phyloP scores from a whole-genome alignment of 2,329 filamentous ascomycete species.

The Nemania abortiva region DNA sequence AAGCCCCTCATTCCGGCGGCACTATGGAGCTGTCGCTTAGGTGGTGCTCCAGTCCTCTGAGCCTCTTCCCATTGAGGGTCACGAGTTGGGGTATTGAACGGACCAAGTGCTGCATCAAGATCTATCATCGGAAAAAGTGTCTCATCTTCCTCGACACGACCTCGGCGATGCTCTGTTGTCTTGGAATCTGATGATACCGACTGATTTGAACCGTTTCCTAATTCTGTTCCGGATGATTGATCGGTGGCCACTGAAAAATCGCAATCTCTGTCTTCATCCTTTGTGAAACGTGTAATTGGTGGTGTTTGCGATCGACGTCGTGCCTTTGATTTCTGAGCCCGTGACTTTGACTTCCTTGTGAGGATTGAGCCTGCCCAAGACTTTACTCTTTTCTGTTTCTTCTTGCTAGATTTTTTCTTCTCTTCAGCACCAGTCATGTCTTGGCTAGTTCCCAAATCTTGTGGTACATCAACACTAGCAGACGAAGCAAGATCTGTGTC shows the following conservation, averaged over 20 bases:
- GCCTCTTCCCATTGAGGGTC: constrained; percentile 76
- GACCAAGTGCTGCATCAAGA: constrained; percentile 90
- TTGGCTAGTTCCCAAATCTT: constrained; percentile 36
- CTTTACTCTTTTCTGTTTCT: constrained; percentile 80
- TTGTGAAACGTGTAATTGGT: constrained; percentile 53
- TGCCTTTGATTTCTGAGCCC: constrained; percentile 58
- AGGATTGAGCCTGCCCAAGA: constrained; percentile 77
- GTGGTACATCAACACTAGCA: constrained; percentile 53
- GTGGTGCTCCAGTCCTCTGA: constrained; percentile 67
- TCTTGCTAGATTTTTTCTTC: constrained; percentile 56
- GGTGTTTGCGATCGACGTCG: constrained; percentile 61
- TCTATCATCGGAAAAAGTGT: constrained; percentile 86
- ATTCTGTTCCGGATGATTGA: constrained; percentile 53
- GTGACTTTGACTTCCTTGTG: constrained; percentile 69
- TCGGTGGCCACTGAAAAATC: constrained; percentile 46
- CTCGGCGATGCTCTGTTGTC: constrained; percentile 53
- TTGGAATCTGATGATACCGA: constrained; percentile 53
- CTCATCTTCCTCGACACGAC: constrained; percentile 67
- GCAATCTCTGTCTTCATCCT: constrained; percentile 47
- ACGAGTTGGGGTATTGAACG: constrained; percentile 83
- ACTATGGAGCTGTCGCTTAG: constrained; percentile 80
- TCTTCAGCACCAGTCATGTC: constrained; percentile 39
- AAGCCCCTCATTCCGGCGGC: constrained; percentile 78
- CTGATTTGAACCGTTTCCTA: constrained; percentile 56
- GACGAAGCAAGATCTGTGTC: constrained; percentile 49